Conservation (phyloP, 139 green algal genomes). For the Tetratostichococcus sp. region DNA sequence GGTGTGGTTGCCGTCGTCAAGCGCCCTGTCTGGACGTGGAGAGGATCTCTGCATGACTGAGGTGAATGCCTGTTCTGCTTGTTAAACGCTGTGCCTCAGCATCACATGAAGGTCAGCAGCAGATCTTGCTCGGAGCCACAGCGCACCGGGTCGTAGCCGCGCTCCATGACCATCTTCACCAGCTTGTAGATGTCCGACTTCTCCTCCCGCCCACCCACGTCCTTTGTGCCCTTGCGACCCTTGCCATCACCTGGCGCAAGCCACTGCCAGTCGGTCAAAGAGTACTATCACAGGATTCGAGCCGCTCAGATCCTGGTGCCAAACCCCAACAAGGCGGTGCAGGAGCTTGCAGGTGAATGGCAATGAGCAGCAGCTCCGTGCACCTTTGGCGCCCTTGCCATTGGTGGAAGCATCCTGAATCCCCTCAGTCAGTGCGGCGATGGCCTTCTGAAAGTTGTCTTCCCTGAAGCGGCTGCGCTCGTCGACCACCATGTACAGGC, state of each 20-base stretch:
- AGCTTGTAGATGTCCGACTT: constrained; percentile 87
- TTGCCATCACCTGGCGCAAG: neutral
- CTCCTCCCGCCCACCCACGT: constrained; percentile 15
- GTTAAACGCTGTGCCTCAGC: too few species aligned
- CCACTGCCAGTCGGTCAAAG: too few species aligned
- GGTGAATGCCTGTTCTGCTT: too few species aligned
- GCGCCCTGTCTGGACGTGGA: neutral
- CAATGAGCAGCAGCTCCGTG: too few species aligned
- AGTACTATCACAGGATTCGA: too few species aligned
- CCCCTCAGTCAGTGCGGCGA: constrained; percentile 37
- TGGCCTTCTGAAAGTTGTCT: constrained; percentile 65
- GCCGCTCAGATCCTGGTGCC: too few species aligned
- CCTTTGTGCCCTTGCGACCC: constrained; percentile 18
- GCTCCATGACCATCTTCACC: constrained; percentile 81
- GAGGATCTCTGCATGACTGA: too few species aligned
- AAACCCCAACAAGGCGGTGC: too few species aligned
- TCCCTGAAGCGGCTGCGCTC: constrained; percentile 41
- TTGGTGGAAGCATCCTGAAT: constrained; percentile 19
- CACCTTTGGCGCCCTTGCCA: constrained; percentile 15
- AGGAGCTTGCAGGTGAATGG: too few species aligned
- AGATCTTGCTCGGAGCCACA: too few species aligned
- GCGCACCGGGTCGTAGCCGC: constrained; percentile 83
- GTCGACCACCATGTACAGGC: constrained; percentile 69
- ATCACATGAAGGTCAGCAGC: too few species aligned
- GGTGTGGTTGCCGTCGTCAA: too few species aligned